These are phyloP conservation scores for Aegilops longissima DNA, from an alignment of 176 grass and related monocot species.

Conservation along the genomic window DNA sequence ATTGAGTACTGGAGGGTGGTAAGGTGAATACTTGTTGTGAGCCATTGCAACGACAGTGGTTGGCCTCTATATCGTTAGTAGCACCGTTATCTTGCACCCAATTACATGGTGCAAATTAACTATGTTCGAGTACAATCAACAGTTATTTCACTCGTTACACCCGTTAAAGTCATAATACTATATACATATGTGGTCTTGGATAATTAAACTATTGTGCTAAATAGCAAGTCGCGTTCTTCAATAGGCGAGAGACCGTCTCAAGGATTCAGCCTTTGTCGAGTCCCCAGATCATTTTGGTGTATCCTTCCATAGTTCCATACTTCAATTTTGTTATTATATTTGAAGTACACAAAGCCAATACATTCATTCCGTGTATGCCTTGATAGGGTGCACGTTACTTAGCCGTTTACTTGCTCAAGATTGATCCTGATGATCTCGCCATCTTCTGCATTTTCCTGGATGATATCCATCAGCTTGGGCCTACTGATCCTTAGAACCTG, in stretches of 20 bases:
- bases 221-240: not conserved
- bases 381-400: not conserved
- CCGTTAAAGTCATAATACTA: not conserved
- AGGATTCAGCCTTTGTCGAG: not conserved
- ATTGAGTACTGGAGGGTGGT: too few species aligned
- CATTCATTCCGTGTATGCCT: not conserved
- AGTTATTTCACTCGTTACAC: not conserved
- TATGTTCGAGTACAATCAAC: not conserved
- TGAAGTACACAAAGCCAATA: not conserved
- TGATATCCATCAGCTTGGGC: conserved; percentile 59
- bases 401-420: conserved; percentile 45
- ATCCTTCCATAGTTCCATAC: conserved; percentile 10
- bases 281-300: not conserved
- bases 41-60: not conserved
- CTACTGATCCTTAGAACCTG: conserved; percentile 70
- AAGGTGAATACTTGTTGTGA: too few species aligned
- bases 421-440: conserved; percentile 55
- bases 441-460: conserved; percentile 66
- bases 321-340: not conserved
- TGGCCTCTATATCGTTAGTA: not conserved
- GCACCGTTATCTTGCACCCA: not conserved
- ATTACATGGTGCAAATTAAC: not conserved
- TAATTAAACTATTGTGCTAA: not conserved
- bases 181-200: not conserved
- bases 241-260: not conserved